These are phyloP conservation scores for Candolleomyces efflorescens DNA, from an alignment of 768 basidiomycete species.

Conservation along the genomic window DNA sequence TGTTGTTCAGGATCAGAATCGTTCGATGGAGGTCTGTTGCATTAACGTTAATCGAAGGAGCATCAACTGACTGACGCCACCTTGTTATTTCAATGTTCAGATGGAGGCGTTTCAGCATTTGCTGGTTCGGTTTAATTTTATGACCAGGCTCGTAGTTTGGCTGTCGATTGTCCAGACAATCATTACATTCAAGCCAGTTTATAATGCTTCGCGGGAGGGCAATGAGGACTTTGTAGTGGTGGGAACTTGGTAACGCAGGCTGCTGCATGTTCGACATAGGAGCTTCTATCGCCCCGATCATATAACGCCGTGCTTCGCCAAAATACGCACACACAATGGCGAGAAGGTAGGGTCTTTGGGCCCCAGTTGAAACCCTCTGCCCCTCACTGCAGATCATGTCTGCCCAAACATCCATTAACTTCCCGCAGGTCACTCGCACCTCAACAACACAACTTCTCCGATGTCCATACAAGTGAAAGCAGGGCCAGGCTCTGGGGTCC, in stretches of 20 bases:
- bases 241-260: neutral
- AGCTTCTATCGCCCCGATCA: slow-evolving; percentile 5
- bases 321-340: slow-evolving; percentile 4
- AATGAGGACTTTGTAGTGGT: neutral
- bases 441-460: neutral
- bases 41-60: too few species aligned
- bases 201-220: neutral
- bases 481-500: neutral
- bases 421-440: too few species aligned
- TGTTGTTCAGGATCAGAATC: too few species aligned
- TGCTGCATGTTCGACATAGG: neutral
- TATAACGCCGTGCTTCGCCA: neutral
- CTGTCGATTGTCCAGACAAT: neutral
- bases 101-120: too few species aligned
- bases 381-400: too few species aligned
- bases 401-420: too few species aligned
- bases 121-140: too few species aligned
- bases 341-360: neutral
- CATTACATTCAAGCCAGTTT: neutral
- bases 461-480: neutral
- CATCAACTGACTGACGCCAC: too few species aligned
- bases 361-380: neutral
- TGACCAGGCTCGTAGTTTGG: too few species aligned
- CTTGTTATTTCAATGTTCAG: too few species aligned
- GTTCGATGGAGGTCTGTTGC: too few species aligned